Percentiles rank a stretch among this genome's conserved stretches.
phyloP scores from a whole-genome alignment of 768 basidiomycete species.

The Hypholoma fasciculare region DNA sequence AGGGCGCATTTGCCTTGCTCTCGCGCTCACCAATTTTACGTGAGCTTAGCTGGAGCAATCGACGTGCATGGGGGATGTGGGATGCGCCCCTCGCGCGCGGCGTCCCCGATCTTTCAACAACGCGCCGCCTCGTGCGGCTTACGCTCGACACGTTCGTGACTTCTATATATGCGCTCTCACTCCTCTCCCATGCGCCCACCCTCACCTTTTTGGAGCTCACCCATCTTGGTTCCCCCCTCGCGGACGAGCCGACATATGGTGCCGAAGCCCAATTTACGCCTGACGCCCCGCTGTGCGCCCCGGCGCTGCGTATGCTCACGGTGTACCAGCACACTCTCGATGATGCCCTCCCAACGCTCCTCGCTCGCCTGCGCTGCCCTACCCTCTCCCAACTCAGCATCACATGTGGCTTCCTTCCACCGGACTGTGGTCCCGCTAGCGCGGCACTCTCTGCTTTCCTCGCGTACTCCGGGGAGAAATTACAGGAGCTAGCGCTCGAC shows the following conservation, averaged over 20 bases:
- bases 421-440: constrained; percentile 8
- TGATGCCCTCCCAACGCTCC: constrained; percentile 18
- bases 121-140: not conserved
- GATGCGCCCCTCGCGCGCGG: constrained; percentile 15
- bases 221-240: not conserved
- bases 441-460: constrained; percentile 17
- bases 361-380: constrained; percentile 20
- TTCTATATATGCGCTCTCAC: not conserved
- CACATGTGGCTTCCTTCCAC: constrained; percentile 16
- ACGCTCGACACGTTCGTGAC: not conserved
- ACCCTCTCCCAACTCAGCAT: constrained; percentile 13
- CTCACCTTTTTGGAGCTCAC: not conserved
- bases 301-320: not conserved
- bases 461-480: constrained; percentile 11
- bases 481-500: constrained; percentile 20
- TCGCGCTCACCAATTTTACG: constrained; percentile 14
- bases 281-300: not conserved
- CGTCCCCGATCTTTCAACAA: constrained; percentile 2
- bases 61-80: constrained; percentile 18
- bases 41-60: constrained; percentile 19
- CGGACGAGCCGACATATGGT: not conserved
- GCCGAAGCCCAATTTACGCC: not conserved
- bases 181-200: not conserved
- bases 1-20: constrained; percentile 13
- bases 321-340: constrained; percentile 23